Evolutionary conservation across 75 land plant species (phyloP).

Genomic region (Selaginella moellendorffii): DNA sequence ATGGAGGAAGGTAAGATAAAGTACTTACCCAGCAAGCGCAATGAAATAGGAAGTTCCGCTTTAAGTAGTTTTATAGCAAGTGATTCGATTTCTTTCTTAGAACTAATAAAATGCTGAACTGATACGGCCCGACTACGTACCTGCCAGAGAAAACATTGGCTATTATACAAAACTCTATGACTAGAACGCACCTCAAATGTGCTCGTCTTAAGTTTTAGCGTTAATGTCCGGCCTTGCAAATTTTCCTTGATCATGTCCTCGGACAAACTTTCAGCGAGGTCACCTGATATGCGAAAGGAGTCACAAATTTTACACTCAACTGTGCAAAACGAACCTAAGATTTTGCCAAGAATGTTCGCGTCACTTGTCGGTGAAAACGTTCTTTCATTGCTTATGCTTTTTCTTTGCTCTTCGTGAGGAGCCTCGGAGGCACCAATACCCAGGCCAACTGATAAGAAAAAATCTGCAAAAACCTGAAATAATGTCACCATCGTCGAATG

Average conservation of each 20-base stretch:
- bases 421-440: slow-evolving; percentile 59
- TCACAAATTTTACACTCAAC: neutral
- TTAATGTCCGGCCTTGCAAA: slow-evolving; percentile 64
- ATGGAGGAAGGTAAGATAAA: neutral
- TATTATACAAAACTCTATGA: neutral
- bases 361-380: slow-evolving; percentile 53
- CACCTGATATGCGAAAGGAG: slow-evolving; percentile 25
- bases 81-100: slow-evolving; percentile 44
- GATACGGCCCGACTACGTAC: slow-evolving; percentile 65
- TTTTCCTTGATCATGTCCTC: slow-evolving; percentile 58
- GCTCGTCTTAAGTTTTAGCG: slow-evolving; percentile 71
- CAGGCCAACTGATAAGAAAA: slow-evolving; percentile 68
- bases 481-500: neutral
- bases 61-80: slow-evolving; percentile 60
- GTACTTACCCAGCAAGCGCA: slow-evolving; percentile 57
- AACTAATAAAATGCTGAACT: slow-evolving; percentile 39
- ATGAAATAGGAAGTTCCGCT: slow-evolving; percentile 68
- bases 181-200: slow-evolving; percentile 71
- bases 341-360: slow-evolving; percentile 13
- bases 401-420: slow-evolving; percentile 41
- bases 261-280: slow-evolving; percentile 51
- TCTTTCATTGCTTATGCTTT: slow-evolving; percentile 74
- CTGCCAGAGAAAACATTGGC: slow-evolving; percentile 20
- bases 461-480: slow-evolving; percentile 12
- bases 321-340: neutral